phyloP scores from a whole-genome alignment of 352 stramenopile genomes.

The Pythium sukuiense region DNA sequence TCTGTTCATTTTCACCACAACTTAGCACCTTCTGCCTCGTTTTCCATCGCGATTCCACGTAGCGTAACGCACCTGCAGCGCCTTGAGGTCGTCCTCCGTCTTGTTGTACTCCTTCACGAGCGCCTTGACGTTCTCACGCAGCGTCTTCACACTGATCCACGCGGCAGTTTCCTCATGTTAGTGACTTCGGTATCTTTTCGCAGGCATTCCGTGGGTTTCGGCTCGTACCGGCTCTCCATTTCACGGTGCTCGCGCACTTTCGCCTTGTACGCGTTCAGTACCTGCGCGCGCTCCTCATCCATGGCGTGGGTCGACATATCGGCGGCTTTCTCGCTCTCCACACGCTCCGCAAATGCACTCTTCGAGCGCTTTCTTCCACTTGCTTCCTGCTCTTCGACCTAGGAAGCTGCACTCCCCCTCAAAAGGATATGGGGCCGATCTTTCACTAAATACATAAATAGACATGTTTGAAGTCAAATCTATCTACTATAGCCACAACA shows the following conservation, averaged over 20 bases:
- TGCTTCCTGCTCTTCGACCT: slow-evolving; percentile 18
- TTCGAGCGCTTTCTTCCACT: slow-evolving; percentile 20
- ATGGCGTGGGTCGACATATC: slow-evolving; percentile 61
- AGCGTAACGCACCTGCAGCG: slow-evolving; percentile 62
- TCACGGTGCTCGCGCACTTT: slow-evolving; percentile 97
- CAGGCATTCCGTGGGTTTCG: not conserved
- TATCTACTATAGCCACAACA: not conserved
- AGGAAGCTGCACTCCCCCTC: slow-evolving; percentile 15
- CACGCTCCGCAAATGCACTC: not conserved
- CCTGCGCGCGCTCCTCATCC: slow-evolving; percentile 90
- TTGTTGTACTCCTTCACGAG: slow-evolving; percentile 98
- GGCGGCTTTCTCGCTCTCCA: not conserved
- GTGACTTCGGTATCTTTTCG: not conserved
- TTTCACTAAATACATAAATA: slow-evolving; percentile 13
- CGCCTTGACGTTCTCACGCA: slow-evolving; percentile 95
- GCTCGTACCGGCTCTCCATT: slow-evolving; percentile 88
- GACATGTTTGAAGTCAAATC: slow-evolving; percentile 5
- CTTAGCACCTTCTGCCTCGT: not conserved
- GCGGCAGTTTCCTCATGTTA: slow-evolving; percentile 4
- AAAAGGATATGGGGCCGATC: slow-evolving; percentile 32
- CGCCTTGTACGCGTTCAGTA: slow-evolving; percentile 93
- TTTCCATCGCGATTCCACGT: not conserved
- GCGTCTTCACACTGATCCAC: slow-evolving; percentile 91
- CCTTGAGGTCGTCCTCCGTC: slow-evolving; percentile 98
- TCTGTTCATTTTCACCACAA: slow-evolving; percentile 56